Conservation (phyloP, 176 grass and related monocot genomes). For the Juncus effusus region DNA sequence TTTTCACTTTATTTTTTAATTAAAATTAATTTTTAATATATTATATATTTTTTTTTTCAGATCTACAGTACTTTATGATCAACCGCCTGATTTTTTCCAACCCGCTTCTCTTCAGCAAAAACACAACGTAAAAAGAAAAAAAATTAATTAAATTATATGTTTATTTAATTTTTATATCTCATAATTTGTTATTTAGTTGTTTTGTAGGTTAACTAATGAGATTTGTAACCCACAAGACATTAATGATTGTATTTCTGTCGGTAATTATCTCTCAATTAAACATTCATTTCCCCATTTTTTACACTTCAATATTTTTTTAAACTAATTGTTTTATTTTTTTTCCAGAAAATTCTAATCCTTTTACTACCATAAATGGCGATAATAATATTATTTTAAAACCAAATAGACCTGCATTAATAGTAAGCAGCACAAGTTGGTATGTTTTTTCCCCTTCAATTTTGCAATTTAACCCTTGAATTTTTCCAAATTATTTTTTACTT, state of each 20-base stretch:
- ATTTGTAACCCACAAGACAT: constrained; percentile 56
- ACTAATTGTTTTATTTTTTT: constrained; percentile 2
- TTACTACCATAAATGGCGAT: constrained; percentile 39
- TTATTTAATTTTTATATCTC: background rate
- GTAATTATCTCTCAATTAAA: constrained; percentile 43
- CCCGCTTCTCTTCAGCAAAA: constrained; percentile 69
- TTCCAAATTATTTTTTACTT: constrained; percentile 8
- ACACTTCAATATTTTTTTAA: constrained; percentile 11
- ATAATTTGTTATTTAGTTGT: constrained; percentile 56
- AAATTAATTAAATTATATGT: constrained; percentile 8
- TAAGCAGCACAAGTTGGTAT: constrained; percentile 98
- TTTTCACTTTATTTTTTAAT: constrained; percentile 6
- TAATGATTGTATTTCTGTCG: constrained; percentile 68
- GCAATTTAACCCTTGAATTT: constrained; percentile 8
- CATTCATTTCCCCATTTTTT: constrained; percentile 16
- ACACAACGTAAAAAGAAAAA: constrained; percentile 56
- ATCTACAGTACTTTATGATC: constrained; percentile 89
- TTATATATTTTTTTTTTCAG: constrained; percentile 43
- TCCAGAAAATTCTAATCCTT: constrained; percentile 27
- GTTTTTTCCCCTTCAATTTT: constrained; percentile 26
- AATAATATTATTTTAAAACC: constrained; percentile 59
- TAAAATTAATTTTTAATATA: constrained; percentile 16
- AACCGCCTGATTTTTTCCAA: constrained; percentile 95
- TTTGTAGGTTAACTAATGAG: constrained; percentile 60
- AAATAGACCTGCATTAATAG: constrained; percentile 74